Evolutionary conservation across 169 alveolate species (phyloP), one percentile per base, ranked within the genome.

Genomic region (Plasmodium cynomolgi): DNA sequence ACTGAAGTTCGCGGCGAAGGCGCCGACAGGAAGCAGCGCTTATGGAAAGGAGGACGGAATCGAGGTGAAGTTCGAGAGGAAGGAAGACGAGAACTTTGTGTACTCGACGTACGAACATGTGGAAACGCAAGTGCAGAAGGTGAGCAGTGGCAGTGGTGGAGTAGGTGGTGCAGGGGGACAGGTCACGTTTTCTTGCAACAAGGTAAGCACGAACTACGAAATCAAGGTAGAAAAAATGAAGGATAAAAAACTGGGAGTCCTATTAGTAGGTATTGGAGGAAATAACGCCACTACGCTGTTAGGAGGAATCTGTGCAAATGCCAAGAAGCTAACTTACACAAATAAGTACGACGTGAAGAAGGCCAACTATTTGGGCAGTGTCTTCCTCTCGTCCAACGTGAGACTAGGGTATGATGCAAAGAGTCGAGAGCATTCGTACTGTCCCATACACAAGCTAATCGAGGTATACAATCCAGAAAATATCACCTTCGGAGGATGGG

Each of bases 241-340:
- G 68, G 31, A 23, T 2, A 85, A 85, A 71, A 97, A 97, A 97
- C 58, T 97, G 88, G 99, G 99, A 58, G 97, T 98, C 3, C 95
- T 98, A 97, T 84, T 98, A 23, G 97, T 97, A 5, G 99, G 99
- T 3, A 95, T 96, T 95, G 99, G 98, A 68, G 99, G 99, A 62
- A 98, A 98, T 94, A 98, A 98, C 84, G 98, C 99, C 34, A 96
- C 98, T 33, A 97, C 99, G 29, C 75, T 97, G 68, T 85, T 92
- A 56, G 98, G 95, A 79, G 99, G 98, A 50, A 90, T 97, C 31
- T 91, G 98, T 31, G 99, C 99, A 29, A 97, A 98, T 79, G 96
- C 97, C 92, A 82, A 94, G 81, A 95, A 96, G 39, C 82, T 97
- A 79, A 85, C 95, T 13, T 98, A 98, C 98, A 94, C 96, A 80